Percentiles rank a stretch among this genome's conserved stretches.
phyloP scores from a whole-genome alignment of 2,329 filamentous ascomycete species.

The Colletotrichum navitas region DNA sequence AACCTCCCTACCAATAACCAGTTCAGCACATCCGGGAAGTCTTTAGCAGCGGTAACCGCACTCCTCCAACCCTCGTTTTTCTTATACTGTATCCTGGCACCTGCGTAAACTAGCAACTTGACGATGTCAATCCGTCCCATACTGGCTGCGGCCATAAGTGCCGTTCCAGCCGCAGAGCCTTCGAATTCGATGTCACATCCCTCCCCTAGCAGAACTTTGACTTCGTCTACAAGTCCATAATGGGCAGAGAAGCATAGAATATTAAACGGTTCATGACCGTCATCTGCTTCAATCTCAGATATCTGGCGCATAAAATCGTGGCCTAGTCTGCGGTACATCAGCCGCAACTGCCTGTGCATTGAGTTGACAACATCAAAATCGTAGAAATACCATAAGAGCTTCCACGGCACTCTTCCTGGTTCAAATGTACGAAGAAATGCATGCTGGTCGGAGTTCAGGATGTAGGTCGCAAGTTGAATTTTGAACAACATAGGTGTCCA shows the following conservation, averaged over 20 bases:
- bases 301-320: neutral
- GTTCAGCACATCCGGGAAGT: neutral
- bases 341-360: neutral
- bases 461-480: constrained; percentile 1
- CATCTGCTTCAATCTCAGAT: neutral
- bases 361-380: no score
- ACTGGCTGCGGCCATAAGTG: constrained; percentile 11
- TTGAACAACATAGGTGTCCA: constrained; percentile 8
- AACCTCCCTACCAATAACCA: constrained; percentile 25
- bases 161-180: constrained; percentile 8
- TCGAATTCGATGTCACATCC: constrained; percentile 12
- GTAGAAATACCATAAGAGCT: neutral
- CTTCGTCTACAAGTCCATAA: constrained; percentile 4
- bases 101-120: constrained; percentile 12
- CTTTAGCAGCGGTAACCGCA: neutral
- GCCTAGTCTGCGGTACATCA: constrained; percentile 14
- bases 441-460: constrained; percentile 17
- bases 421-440: neutral
- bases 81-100: constrained; percentile 11
- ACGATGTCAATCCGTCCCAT: constrained; percentile 15
- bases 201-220: neutral
- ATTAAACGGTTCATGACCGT: neutral
- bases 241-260: constrained; percentile 2
- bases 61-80: neutral
- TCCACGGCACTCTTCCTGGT: neutral